phyloP scores from a whole-genome alignment of 495 filamentous ascomycete genomes.

The Friedmanniomyces simplex region DNA sequence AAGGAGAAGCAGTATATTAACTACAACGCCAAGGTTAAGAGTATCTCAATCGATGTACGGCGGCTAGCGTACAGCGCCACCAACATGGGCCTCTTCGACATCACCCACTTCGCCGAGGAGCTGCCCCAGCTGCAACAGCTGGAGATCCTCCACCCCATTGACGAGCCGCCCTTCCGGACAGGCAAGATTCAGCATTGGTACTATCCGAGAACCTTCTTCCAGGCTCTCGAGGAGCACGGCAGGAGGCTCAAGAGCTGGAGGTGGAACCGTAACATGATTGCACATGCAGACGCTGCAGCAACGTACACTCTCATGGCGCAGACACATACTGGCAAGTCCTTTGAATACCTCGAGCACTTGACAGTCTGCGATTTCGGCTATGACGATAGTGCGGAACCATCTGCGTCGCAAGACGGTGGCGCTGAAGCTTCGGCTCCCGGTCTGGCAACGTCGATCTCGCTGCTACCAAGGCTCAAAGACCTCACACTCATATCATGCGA shows the following conservation, averaged over 20 bases:
- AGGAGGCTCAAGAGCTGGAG: constrained; percentile 56
- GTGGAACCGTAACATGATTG: constrained; percentile 44
- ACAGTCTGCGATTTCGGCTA: constrained; percentile 12
- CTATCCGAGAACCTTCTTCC: constrained; percentile 52
- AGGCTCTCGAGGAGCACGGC: constrained; percentile 38
- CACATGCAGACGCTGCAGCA: constrained; percentile 39
- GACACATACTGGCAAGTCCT: constrained; percentile 48
- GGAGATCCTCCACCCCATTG: constrained; percentile 44
- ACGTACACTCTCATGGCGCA: constrained; percentile 41
- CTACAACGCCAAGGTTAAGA: constrained; percentile 59
- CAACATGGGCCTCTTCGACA: constrained; percentile 34
- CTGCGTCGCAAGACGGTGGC: not conserved
- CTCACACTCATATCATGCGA: constrained; percentile 60
- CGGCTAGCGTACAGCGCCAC: constrained; percentile 27
- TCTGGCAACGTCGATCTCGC: constrained; percentile 43
- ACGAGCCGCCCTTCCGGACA: constrained; percentile 46
- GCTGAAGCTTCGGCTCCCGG: not conserved
- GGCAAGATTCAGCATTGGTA: constrained; percentile 42
- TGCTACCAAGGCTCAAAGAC: constrained; percentile 49
- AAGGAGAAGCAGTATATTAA: constrained; percentile 36
- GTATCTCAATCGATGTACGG: constrained; percentile 54
- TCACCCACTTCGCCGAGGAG: constrained; percentile 33
- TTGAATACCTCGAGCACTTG: constrained; percentile 38
- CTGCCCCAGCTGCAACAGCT: constrained; percentile 43
- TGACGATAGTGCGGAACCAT: constrained; percentile 1